phyloP scores from a whole-genome alignment of 2,329 filamentous ascomycete genomes.

The Cercospora sp. region DNA sequence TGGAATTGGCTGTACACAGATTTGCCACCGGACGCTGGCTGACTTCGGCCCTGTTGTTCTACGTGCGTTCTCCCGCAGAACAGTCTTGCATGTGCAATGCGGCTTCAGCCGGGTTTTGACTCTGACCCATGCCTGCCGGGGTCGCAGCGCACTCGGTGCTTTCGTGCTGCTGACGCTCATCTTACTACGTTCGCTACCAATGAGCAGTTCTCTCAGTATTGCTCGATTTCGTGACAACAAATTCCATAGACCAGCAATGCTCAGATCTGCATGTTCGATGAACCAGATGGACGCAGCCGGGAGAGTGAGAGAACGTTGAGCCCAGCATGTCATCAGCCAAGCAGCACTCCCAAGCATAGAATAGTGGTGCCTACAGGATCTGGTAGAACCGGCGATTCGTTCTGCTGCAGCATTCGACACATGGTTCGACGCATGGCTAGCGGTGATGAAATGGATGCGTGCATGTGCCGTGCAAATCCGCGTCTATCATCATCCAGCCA shows the following conservation, averaged over 20 bases:
- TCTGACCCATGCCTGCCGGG: background rate
- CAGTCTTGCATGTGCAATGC: background rate
- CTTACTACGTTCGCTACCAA: background rate
- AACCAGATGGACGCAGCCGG: background rate
- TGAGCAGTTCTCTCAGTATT: background rate
- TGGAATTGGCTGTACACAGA: slow-evolving; percentile 21
- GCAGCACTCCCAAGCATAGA: background rate
- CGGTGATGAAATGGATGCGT: background rate
- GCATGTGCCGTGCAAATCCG: background rate
- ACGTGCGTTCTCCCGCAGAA: background rate
- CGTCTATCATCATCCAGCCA: background rate
- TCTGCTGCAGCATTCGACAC: background rate
- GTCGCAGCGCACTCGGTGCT: background rate
- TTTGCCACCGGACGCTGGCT: slow-evolving; percentile 8
- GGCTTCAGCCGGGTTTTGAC: background rate
- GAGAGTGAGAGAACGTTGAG: background rate
- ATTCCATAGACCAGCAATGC: background rate
- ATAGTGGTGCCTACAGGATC: background rate
- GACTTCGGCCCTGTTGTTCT: background rate
- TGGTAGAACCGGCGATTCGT: background rate
- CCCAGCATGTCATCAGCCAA: background rate
- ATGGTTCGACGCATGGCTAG: background rate
- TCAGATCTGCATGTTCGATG: background rate
- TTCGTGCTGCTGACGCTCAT: background rate
- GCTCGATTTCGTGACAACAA: background rate